These are phyloP conservation scores for Fusarium sp. DNA, from an alignment of 2,329 filamentous ascomycete genomes.

Conservation along the genomic window DNA sequence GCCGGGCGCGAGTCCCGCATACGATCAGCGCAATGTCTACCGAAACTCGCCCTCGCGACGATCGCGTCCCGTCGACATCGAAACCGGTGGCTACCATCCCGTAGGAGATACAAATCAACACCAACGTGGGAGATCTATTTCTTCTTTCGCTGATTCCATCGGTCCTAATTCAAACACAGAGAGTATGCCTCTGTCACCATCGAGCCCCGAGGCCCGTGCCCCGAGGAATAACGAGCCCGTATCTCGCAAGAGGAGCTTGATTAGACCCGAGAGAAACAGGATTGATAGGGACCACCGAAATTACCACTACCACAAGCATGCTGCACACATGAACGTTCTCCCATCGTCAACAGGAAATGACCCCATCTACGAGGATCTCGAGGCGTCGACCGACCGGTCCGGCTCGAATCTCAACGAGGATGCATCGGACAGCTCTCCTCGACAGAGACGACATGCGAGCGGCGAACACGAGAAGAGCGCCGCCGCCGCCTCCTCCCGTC, in stretches of 20 bases:
- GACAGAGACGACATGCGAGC: constrained; percentile 50
- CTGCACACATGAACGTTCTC: constrained; percentile 88
- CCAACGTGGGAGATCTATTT: constrained; percentile 68
- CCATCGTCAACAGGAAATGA: constrained; percentile 95
- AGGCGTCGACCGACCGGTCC: constrained; percentile 70
- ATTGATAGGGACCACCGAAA: constrained; percentile 91
- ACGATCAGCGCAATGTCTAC: constrained; percentile 73
- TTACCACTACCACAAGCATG: constrained; percentile 95
- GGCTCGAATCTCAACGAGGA: constrained; percentile 60
- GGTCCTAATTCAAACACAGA: constrained; percentile 69
- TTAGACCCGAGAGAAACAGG: constrained; percentile 87
- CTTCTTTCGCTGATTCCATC: constrained; percentile 70
- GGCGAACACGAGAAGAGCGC: constrained; percentile 50
- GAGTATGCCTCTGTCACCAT: constrained; percentile 65
- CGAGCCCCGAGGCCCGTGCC: constrained; percentile 47
- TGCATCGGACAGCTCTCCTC: constrained; percentile 59
- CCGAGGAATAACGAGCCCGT: constrained; percentile 51
- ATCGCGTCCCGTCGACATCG: constrained; percentile 75
- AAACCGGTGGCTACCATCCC: constrained; percentile 68
- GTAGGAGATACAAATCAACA: constrained; percentile 57
- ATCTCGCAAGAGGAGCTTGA: constrained; percentile 84
- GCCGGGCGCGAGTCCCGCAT: constrained; percentile 72
- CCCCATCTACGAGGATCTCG: constrained; percentile 83
- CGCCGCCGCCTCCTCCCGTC: constrained; percentile 45
- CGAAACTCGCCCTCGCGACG: constrained; percentile 77